Evolutionary conservation across 83 land plant genomes (phyloP).

Genomic region (Picea engelmannii): DNA sequence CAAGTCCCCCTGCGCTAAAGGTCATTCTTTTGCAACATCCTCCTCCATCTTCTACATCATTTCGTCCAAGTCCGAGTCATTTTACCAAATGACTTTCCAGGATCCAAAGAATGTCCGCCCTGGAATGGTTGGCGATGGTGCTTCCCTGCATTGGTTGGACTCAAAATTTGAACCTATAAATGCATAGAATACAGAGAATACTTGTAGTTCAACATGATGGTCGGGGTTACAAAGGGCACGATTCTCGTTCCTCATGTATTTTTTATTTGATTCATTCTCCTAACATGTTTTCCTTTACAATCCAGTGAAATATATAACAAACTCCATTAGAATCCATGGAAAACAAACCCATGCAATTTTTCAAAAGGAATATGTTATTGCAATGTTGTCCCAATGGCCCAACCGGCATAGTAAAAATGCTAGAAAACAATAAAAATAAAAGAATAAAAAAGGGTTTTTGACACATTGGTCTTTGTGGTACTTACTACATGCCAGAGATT

Average conservation of each 20-base stretch:
- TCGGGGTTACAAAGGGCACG: constrained; percentile 86
- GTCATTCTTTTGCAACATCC: constrained; percentile 9
- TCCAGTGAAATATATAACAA: not conserved
- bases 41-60: constrained; percentile 42
- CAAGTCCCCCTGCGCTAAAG: constrained; percentile 25
- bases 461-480: too few relatives aligned
- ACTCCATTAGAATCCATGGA: too few relatives aligned
- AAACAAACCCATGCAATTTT: too few relatives aligned
- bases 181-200: constrained; percentile 64
- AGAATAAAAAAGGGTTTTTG: too few relatives aligned
- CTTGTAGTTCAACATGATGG: constrained; percentile 66
- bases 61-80: too few relatives aligned
- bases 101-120: constrained; percentile 32
- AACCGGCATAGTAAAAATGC: too few relatives aligned
- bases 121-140: constrained; percentile 54
- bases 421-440: too few relatives aligned
- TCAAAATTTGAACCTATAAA: constrained; percentile 39
- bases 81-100: constrained; percentile 23
- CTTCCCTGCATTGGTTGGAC: constrained; percentile 85
- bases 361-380: too few relatives aligned
- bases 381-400: too few relatives aligned
- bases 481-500: too few relatives aligned
- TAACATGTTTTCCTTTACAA: not conserved
- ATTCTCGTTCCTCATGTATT: constrained; percentile 97
- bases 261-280: not conserved